Evolutionary conservation across 768 basidiomycete species (phyloP).

Genomic region (Tricholoma furcatifolium): DNA sequence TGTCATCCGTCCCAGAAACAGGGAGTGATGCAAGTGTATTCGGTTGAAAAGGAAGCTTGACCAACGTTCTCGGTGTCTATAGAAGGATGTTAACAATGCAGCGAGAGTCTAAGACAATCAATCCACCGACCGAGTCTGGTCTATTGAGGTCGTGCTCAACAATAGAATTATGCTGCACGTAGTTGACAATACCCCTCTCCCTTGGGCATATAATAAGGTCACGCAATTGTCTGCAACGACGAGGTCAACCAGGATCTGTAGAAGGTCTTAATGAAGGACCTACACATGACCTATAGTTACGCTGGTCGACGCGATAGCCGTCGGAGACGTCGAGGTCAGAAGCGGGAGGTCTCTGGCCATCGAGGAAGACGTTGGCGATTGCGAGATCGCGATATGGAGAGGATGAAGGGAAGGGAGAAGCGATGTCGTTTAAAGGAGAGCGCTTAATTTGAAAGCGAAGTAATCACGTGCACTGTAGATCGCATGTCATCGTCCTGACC

Average conservation of each 20-base stretch:
- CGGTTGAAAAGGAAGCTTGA: slow-evolving; percentile 55
- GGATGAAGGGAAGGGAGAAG: not conserved
- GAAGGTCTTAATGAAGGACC: slow-evolving; percentile 19
- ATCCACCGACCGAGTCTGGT: slow-evolving; percentile 42
- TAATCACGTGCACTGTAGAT: too few species aligned
- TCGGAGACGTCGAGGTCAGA: slow-evolving; percentile 43
- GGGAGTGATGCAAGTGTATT: slow-evolving; percentile 62
- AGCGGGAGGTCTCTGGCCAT: slow-evolving; percentile 51
- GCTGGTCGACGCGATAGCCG: slow-evolving; percentile 36
- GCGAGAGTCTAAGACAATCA: slow-evolving; percentile 10
- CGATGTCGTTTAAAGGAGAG: too few species aligned
- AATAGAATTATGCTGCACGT: slow-evolving; percentile 51
- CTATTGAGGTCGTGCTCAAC: slow-evolving; percentile 58
- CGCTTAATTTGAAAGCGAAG: too few species aligned
- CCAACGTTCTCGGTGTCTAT: slow-evolving; percentile 47
- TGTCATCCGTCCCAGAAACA: slow-evolving; percentile 49
- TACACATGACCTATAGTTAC: slow-evolving; percentile 67
- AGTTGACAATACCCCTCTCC: slow-evolving; percentile 63
- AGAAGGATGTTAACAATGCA: slow-evolving; percentile 4
- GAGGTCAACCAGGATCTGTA: slow-evolving; percentile 2
- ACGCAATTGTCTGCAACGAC: slow-evolving; percentile 60
- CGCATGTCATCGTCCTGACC: too few species aligned
- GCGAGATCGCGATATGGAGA: slow-evolving; percentile 2
- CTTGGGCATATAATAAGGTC: slow-evolving; percentile 77
- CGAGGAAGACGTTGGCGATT: slow-evolving; percentile 18